Conservation (phyloP, 768 basidiomycete genomes). For the Hortiboletus flavorubellus region DNA sequence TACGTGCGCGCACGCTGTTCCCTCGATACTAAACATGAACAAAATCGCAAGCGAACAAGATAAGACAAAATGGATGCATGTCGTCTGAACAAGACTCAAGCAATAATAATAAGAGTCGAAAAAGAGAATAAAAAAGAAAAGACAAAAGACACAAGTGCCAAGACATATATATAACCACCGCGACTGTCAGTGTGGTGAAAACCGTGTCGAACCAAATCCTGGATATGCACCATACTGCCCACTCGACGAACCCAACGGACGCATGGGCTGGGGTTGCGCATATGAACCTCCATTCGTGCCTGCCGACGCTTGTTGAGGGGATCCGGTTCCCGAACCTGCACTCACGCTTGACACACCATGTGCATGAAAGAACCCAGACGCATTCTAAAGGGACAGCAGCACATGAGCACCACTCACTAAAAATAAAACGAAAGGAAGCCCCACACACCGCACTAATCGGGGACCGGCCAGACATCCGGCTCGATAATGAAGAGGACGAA, state of each 20-base stretch:
- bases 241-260: slow-evolving; percentile 8
- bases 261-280: slow-evolving; percentile 25
- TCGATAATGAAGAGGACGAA: slow-evolving; percentile 32
- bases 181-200: slow-evolving; percentile 9
- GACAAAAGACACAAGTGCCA: neutral
- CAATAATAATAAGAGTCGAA: slow-evolving; percentile 24
- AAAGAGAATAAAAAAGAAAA: neutral
- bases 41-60: neutral
- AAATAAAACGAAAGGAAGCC: neutral
- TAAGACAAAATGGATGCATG: neutral
- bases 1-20: neutral
- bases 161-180: neutral
- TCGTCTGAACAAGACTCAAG: slow-evolving; percentile 2
- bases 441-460: slow-evolving; percentile 27
- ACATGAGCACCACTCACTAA: slow-evolving; percentile 6
- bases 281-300: slow-evolving; percentile 9
- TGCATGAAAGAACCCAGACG: slow-evolving; percentile 22
- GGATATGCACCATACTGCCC: slow-evolving; percentile 23
- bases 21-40: neutral
- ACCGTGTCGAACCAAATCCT: slow-evolving; percentile 25
- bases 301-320: slow-evolving; percentile 16
- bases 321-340: slow-evolving; percentile 11
- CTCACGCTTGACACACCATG: slow-evolving; percentile 9
- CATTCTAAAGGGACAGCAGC: slow-evolving; percentile 14
- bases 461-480: slow-evolving; percentile 31